Base-by-base conservation (phyloP, 176 grass and related monocot genomes). In the Oryza longistaminata region DNA sequence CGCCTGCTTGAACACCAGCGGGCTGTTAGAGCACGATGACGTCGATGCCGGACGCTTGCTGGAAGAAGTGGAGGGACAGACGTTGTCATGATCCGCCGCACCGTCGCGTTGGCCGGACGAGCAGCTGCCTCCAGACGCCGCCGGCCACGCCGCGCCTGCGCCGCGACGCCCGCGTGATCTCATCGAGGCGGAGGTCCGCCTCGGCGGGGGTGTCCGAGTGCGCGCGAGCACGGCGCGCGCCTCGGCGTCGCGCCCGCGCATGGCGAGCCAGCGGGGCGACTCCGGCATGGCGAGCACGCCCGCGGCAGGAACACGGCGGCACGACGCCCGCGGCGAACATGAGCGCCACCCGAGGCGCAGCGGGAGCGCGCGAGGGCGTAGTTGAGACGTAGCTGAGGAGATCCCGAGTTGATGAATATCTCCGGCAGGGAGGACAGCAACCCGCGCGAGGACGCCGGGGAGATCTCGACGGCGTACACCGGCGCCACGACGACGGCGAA, bases 181-280 rank as follows among this genome's bases (percentile, higher is more conserved):
- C 89, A 0, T 31, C 49, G 12, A 90, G 85, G 4, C 77, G 89
- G 65, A 29, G 46, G 55, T 80, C 68, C 16, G 80, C 89, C 31
- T 87, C 80, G 21, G 76, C 85, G 0, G 12, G 9, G 9, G 84
- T 83, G 24, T 72, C 79, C 4, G 80, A 73, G 72, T 50, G 65
- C 40, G 72, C 77, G 5, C 1, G 16, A 90, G 84, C 29, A 89
- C 87, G 53, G 78, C 15, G 53, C 27, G 74, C 52, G 87, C 82
- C n/a, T 71, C 73, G 31, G 13, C 73, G 68, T 82, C 3, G 35
- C 79, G 87, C 26, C 89, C 92, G 21, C 81, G 87, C 87, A 94
- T 82, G 66, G 77, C 78, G 6, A 94, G 92, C 87, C 90, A 94
- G 21, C 92, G 84, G 0, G 92, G 92, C 4, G 92, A 94, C 77